A percentile compares a stretch with the other conserved stretches of the same genome.
Evolutionary conservation across 768 basidiomycete genomes (phyloP).

Genomic region (Lactarius deliciosus): DNA sequence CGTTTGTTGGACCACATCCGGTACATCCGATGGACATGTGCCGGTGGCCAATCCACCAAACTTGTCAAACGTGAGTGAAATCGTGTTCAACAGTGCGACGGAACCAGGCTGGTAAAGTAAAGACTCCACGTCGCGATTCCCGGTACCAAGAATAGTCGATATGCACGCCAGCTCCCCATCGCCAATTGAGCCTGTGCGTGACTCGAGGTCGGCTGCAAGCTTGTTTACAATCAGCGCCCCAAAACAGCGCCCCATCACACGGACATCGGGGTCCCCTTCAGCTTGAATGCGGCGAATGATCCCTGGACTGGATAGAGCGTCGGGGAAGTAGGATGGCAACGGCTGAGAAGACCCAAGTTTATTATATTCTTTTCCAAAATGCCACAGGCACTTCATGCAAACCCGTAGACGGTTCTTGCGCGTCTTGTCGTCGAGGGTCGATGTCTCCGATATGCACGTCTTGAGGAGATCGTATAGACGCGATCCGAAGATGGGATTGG

Average conservation of each 20-base stretch:
- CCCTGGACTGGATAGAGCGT: background rate
- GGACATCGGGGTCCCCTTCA: background rate
- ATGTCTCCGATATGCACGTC: background rate
- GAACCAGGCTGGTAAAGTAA: slow-evolving; percentile 6
- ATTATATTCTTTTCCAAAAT: background rate
- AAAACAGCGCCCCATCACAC: background rate
- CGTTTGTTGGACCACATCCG: slow-evolving; percentile 6
- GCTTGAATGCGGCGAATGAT: background rate
- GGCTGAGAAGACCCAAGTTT: background rate
- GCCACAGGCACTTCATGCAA: background rate
- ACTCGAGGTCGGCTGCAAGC: background rate
- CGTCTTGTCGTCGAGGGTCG: background rate
- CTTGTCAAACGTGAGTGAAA: background rate
- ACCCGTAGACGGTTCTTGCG: background rate
- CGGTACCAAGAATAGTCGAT: background rate
- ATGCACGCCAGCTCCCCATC: background rate
- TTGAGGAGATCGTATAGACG: background rate
- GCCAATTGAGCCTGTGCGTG: background rate
- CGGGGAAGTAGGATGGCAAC: background rate
- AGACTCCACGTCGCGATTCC: background rate
- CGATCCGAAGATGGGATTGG: background rate
- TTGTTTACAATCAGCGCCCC: background rate
- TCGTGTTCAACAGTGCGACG: slow-evolving; percentile 3
- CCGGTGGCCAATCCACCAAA: background rate
- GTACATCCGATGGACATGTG: background rate